Evolutionary conservation across 371 early-diverging fungal species (phyloP).

Genomic region (Smittium culicis): DNA sequence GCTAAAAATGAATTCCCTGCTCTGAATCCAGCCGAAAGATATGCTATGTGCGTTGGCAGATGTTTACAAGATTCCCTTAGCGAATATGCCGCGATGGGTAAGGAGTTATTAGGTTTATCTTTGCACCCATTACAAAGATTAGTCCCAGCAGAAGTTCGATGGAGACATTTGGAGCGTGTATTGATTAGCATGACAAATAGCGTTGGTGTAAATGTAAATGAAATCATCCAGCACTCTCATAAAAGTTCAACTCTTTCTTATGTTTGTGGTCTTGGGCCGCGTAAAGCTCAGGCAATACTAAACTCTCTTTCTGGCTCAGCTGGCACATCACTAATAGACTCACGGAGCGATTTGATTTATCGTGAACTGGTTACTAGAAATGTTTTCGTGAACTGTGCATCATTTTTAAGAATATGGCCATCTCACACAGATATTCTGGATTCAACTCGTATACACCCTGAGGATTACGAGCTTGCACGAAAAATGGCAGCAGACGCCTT

Average conservation of each 20-base stretch:
- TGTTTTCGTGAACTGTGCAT: slow-evolving; percentile 86
- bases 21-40: slow-evolving; percentile 54
- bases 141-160: slow-evolving; percentile 50
- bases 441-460: slow-evolving; percentile 88
- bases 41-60: slow-evolving; percentile 78
- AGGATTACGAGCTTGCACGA: slow-evolving; percentile 86
- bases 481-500: slow-evolving; percentile 96
- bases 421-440: slow-evolving; percentile 65
- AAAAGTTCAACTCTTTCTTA: slow-evolving; percentile 61
- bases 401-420: slow-evolving; percentile 68
- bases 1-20: slow-evolving; percentile 59
- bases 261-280: slow-evolving; percentile 86
- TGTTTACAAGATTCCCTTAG: slow-evolving; percentile 68
- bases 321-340: slow-evolving; percentile 30
- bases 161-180: slow-evolving; percentile 61
- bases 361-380: slow-evolving; percentile 48
- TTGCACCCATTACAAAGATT: slow-evolving; percentile 66
- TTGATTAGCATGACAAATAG: slow-evolving; percentile 73
- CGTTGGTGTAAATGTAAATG: slow-evolving; percentile 82
- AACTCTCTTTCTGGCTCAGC: slow-evolving; percentile 35
- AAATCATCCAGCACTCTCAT: slow-evolving; percentile 50
- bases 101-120: slow-evolving; percentile 46
- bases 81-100: slow-evolving; percentile 71
- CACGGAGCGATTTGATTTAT: slow-evolving; percentile 56
- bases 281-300: slow-evolving; percentile 68